Conservation (phyloP, 768 basidiomycete species). For the Termitomyces sp. region DNA sequence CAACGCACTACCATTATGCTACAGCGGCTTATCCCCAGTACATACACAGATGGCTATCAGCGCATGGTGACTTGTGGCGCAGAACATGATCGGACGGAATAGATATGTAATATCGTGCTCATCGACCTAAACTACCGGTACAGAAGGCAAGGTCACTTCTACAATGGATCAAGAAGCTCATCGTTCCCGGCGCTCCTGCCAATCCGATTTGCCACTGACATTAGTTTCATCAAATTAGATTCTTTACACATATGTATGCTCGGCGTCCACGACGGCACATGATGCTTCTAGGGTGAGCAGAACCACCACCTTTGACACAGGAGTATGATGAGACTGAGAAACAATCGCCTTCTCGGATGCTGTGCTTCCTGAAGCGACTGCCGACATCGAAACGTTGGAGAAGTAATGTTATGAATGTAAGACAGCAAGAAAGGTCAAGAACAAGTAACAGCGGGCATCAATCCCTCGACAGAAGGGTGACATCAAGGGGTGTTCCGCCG, state of each 20-base stretch:
- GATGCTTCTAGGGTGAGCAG: background rate
- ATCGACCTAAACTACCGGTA: background rate
- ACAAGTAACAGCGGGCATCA: too few species aligned
- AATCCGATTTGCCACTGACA: background rate
- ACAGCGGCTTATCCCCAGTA: conserved; percentile 3
- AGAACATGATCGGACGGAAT: background rate
- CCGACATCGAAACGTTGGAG: too few species aligned
- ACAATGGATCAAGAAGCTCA: background rate
- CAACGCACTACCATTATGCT: conserved; percentile 14
- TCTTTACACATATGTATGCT: background rate
- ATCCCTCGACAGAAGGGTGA: too few species aligned
- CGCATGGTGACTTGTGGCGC: background rate
- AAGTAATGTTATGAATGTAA: background rate
- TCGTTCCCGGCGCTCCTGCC: background rate
- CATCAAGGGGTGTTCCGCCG: background rate
- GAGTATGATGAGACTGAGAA: background rate
- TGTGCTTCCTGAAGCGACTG: background rate
- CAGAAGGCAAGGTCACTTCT: background rate
- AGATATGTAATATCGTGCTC: too few species aligned
- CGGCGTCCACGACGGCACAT: background rate
- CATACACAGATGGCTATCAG: background rate
- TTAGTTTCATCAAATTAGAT: background rate
- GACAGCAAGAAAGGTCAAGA: too few species aligned
- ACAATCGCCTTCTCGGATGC: background rate
- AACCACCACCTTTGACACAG: background rate